A percentile compares a stretch with the other conserved stretches of the same genome.
Evolutionary conservation across 2,329 filamentous ascomycete genomes (phyloP).

Genomic region (Hypoxylon sp.): DNA sequence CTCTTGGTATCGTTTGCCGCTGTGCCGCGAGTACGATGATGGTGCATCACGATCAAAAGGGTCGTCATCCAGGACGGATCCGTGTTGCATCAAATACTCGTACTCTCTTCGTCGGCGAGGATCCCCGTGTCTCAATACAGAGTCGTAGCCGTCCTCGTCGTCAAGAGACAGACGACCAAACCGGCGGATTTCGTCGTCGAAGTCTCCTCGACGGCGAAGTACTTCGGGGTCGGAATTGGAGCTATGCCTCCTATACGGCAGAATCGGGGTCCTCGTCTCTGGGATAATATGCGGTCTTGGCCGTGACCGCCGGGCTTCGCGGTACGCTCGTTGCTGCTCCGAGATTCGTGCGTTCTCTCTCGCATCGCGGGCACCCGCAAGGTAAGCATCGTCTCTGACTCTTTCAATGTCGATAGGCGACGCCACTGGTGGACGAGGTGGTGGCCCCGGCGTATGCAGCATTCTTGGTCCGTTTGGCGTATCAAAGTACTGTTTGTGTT

Average conservation of each 20-base stretch:
- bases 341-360: slow-evolving; percentile 19
- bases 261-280: slow-evolving; percentile 10
- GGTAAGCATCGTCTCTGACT: slow-evolving; percentile 43
- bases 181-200: slow-evolving; percentile 29
- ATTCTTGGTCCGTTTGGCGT: background rate
- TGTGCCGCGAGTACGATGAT: slow-evolving; percentile 11
- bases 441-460: background rate
- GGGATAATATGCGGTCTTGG: slow-evolving; percentile 34
- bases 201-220: slow-evolving; percentile 1
- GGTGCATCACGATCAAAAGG: slow-evolving; percentile 40
- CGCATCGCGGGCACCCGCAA: slow-evolving; percentile 37
- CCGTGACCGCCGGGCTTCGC: slow-evolving; percentile 16
- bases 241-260: slow-evolving; percentile 20
- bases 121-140: slow-evolving; percentile 23
- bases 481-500: slow-evolving; percentile 10
- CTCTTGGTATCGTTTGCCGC: slow-evolving; percentile 21
- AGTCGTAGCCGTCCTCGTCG: slow-evolving; percentile 41
- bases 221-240: slow-evolving; percentile 20
- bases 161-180: slow-evolving; percentile 37
- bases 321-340: slow-evolving; percentile 21
- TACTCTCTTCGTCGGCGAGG: slow-evolving; percentile 39
- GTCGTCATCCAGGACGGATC: slow-evolving; percentile 48
- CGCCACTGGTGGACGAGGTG: slow-evolving; percentile 9
- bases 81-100: slow-evolving; percentile 40
- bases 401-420: slow-evolving; percentile 40